Percentiles rank a stretch among this genome's conserved stretches.
Evolutionary conservation across 164 flowering plant species (phyloP).

Genomic region (Saururus chinensis): DNA sequence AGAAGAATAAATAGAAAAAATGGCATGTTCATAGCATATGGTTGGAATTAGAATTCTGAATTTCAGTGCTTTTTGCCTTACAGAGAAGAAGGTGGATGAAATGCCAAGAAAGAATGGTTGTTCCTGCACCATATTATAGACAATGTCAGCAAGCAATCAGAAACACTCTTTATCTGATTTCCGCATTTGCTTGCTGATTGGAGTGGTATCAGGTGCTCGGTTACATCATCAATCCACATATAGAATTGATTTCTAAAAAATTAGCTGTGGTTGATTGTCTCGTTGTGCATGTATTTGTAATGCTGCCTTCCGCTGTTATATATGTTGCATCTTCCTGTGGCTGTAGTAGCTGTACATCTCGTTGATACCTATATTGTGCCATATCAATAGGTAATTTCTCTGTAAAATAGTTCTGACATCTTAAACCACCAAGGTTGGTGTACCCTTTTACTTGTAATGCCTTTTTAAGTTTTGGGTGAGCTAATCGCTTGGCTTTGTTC

Average conservation of each 20-base stretch:
- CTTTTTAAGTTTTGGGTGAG: no score
- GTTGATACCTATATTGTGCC: background rate
- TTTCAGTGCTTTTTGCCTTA: conserved; percentile 3
- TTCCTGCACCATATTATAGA: conserved; percentile 47
- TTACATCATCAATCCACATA: background rate
- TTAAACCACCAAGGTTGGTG: no score
- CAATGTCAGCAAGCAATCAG: background rate
- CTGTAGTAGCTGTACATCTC: background rate
- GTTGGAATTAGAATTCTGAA: background rate
- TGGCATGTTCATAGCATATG: no score
- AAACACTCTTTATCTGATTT: background rate
- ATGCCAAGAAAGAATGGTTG: conserved; percentile 39
- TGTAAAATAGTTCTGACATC: no score
- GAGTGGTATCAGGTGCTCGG: background rate
- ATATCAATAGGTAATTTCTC: background rate
- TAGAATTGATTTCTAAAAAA: no score
- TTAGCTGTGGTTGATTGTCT: background rate
- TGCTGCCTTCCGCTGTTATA: background rate
- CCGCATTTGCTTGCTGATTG: background rate
- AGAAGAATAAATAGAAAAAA: no score
- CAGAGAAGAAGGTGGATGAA: conserved; percentile 55
- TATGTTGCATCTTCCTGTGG: background rate
- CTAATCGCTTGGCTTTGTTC: no score
- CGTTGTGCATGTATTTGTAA: background rate
- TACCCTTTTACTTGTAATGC: no score